Base-by-base conservation (phyloP, 768 basidiomycete genomes). In the Gloeopeniophorella convolvens region DNA sequence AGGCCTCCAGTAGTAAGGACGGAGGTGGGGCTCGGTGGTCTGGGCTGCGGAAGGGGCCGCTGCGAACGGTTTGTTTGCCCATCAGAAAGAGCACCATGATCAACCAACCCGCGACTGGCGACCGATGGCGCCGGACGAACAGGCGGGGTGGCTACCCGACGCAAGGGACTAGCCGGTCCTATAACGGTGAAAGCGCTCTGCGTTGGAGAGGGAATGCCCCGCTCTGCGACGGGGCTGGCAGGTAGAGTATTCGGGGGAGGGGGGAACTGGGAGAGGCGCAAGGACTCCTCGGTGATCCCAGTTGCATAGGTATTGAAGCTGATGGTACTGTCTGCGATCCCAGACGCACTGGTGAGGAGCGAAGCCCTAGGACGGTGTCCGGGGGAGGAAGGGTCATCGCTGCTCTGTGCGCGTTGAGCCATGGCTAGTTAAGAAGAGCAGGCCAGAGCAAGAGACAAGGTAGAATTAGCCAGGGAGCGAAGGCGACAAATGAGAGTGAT, bases 271-370 rank as follows among this genome's bases (percentile, higher is more conserved):
- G 74, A 74, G 47, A 78, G 67, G 27, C 65, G 66, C 34, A 70
- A 51, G 15, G 66, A 65, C 26, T 66, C 67, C 15, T 66, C 70
- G 4, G 55, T 52, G 9, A 59, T 44, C 32, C 60, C 61, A 7
- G 64, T 68, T 48, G 50, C 64, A 60, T 48, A 48, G 48, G 63
- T 64, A 23, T 56, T 59, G 58, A 73, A 71, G 61, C 74, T 77
- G 37, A 80, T 74, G 24, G 77, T 76, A 45, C 77, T 80, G 42
- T 75, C 75, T 28, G 79, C 77, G 33, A 79, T 63, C 23, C 70
- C 76, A n/a, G 80, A 81, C 5, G 72, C 76, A 51, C 71, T 75
- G 32, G 79, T 80, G 45, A 71, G 70, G 37, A 75, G 59, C 31
- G 79, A 82, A 16, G 63, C 61, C 27, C 59, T 63, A 37, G 68